Evolutionary conservation across 352 stramenopile species (phyloP).

Genomic region (Phytophthora constricta): DNA sequence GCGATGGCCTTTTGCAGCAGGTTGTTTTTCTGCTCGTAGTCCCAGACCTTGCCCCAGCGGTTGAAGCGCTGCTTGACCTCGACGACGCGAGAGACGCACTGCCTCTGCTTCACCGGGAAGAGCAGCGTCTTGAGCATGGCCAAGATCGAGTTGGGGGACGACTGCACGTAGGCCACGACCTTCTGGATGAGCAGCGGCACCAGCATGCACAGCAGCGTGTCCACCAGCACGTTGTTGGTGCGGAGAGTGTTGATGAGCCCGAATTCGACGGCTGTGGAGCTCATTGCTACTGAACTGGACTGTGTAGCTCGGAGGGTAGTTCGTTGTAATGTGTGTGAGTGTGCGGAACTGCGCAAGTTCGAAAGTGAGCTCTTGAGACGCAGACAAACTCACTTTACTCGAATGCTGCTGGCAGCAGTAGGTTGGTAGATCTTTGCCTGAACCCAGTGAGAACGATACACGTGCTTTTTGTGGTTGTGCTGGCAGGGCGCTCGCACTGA

Average conservation of each 20-base stretch:
- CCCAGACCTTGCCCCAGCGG: conserved; percentile 42
- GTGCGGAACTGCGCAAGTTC: conserved; percentile 7
- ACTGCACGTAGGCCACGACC: conserved; percentile 35
- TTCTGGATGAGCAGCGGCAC: conserved; percentile 62
- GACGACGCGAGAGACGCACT: conserved; percentile 40
- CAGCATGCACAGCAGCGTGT: conserved; percentile 65
- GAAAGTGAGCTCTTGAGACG: conserved; percentile 17
- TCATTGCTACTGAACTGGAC: conserved; percentile 25
- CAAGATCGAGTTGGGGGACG: conserved; percentile 31
- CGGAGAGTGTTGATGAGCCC: conserved; percentile 62
- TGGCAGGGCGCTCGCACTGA: too few relatives aligned
- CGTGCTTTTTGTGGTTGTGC: too few relatives aligned
- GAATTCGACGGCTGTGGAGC: conserved; percentile 54
- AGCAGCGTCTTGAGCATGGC: conserved; percentile 20
- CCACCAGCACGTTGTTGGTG: conserved; percentile 55
- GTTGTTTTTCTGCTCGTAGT: conserved; percentile 52
- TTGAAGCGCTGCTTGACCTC: conserved; percentile 52
- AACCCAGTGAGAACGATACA: conserved; percentile 8
- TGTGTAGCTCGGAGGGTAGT: background rate
- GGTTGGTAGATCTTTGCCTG: background rate
- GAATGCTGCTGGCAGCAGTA: background rate
- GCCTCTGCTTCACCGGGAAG: conserved; percentile 17
- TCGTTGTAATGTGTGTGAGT: background rate
- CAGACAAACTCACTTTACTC: background rate
- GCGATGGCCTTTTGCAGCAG: conserved; percentile 66